These are phyloP conservation scores for Phytophthora pistaciae DNA, from an alignment of 352 stramenopile species.

Conservation along the genomic window DNA sequence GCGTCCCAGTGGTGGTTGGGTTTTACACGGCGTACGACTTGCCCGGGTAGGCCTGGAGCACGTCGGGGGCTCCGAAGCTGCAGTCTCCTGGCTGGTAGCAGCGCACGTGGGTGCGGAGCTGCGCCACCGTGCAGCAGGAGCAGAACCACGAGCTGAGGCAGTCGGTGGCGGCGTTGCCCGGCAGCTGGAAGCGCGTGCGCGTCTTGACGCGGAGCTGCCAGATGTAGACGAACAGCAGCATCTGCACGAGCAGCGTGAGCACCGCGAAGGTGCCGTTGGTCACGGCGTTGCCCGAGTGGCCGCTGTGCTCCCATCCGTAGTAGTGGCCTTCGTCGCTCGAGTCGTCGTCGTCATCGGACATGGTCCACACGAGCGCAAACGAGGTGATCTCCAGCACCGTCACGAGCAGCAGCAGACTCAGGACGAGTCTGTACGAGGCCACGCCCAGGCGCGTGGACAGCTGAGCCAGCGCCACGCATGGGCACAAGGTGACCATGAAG, in stretches of 20 bases:
- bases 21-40: constrained; percentile 44
- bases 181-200: constrained; percentile 52
- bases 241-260: constrained; percentile 32
- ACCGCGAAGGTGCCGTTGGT: constrained; percentile 32
- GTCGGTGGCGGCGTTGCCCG: constrained; percentile 43
- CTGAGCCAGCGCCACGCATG: constrained; percentile 62
- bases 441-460: constrained; percentile 51
- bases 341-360: constrained; percentile 22
- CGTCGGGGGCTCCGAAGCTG: constrained; percentile 48
- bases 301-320: constrained; percentile 13
- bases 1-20: not conserved
- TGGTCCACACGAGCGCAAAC: constrained; percentile 31
- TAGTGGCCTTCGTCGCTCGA: constrained; percentile 22
- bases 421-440: constrained; percentile 35
- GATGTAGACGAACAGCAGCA: constrained; percentile 41
- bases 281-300: constrained; percentile 12
- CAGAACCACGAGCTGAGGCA: constrained; percentile 52
- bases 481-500: constrained; percentile 54
- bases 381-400: constrained; percentile 28
- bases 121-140: constrained; percentile 48
- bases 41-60: constrained; percentile 40
- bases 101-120: constrained; percentile 49
- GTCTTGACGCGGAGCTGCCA: constrained; percentile 56
- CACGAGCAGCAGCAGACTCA: constrained; percentile 40
- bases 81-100: constrained; percentile 59